Conservation (phyloP, 2,329 filamentous ascomycete species). For the Colletotrichum sp. region DNA sequence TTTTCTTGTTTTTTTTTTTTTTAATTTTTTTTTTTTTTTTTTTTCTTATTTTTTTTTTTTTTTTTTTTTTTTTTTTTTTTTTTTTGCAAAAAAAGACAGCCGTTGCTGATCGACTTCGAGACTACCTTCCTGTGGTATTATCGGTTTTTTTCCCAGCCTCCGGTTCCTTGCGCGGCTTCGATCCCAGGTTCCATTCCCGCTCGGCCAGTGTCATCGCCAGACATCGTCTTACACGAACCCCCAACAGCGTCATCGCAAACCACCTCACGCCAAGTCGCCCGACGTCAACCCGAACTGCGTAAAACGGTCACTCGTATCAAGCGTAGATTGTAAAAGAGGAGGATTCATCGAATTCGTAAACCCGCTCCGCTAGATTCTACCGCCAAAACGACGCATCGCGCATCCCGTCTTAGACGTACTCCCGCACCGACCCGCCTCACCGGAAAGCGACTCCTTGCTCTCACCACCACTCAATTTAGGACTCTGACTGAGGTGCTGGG, state of each 20-base stretch:
- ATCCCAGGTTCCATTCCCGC: background rate
- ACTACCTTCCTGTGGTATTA: background rate
- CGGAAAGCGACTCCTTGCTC: background rate
- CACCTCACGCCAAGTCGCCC: background rate
- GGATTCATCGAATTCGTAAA: background rate
- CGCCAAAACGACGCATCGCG: background rate
- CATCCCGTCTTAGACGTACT: background rate
- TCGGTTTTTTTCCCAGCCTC: background rate
- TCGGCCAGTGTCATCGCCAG: background rate
- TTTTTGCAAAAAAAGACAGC: background rate
- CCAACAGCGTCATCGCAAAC: background rate
- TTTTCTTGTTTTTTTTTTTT: too few species aligned
- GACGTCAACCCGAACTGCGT: background rate
- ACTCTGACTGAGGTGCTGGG: background rate
- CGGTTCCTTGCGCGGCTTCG: background rate
- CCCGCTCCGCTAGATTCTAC: background rate
- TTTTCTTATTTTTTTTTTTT: too few species aligned
- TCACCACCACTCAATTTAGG: background rate
- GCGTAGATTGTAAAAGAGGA: background rate
- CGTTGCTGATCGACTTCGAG: background rate
- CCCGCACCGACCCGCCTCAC: background rate
- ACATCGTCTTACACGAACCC: conserved; percentile 12
- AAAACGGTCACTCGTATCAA: background rate
- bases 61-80: too few species aligned
- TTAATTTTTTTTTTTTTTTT: too few species aligned